phyloP scores from a whole-genome alignment of 2,329 filamentous ascomycete species.

The Pseudogymnoascus sp. region DNA sequence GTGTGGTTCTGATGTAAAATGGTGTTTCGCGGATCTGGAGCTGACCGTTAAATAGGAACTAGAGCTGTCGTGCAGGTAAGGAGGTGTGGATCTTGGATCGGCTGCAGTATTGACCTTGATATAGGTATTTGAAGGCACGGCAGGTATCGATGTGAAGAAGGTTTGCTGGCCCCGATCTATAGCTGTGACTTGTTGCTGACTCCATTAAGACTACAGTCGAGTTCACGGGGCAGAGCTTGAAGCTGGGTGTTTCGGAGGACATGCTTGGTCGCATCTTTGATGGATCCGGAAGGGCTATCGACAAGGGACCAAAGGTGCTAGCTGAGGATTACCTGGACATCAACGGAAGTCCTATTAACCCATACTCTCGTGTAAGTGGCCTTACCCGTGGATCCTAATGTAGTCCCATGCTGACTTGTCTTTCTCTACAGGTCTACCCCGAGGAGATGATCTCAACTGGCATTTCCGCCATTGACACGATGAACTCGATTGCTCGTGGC shows the following conservation, averaged over 20 bases:
- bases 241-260: slow-evolving; percentile 97
- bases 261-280: slow-evolving; percentile 99
- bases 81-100: slow-evolving; percentile 12
- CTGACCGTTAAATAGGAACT: slow-evolving; percentile 51
- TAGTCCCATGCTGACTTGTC: not conserved
- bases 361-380: slow-evolving; percentile 74
- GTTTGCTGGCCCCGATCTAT: slow-evolving; percentile 37
- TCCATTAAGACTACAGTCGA: slow-evolving; percentile 76
- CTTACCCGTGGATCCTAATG: too few species aligned
- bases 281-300: slow-evolving; percentile 93
- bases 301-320: slow-evolving; percentile 96
- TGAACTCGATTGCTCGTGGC: slow-evolving; percentile 95
- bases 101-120: slow-evolving; percentile 25
- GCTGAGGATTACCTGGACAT: slow-evolving; percentile 98
- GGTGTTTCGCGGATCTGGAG: not conserved
- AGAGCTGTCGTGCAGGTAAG: slow-evolving; percentile 89
- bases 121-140: slow-evolving; percentile 93
- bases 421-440: slow-evolving; percentile 66
- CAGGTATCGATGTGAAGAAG: slow-evolving; percentile 98
- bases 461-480: slow-evolving; percentile 98
- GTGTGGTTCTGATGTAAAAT: slow-evolving; percentile 20
- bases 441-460: slow-evolving; percentile 99
- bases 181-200: slow-evolving; percentile 14
- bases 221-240: slow-evolving; percentile 93
- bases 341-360: slow-evolving; percentile 98